These are phyloP conservation scores for Acanthamoeba lenticulata DNA, from an alignment of 208 protist species.

Conservation along the genomic window DNA sequence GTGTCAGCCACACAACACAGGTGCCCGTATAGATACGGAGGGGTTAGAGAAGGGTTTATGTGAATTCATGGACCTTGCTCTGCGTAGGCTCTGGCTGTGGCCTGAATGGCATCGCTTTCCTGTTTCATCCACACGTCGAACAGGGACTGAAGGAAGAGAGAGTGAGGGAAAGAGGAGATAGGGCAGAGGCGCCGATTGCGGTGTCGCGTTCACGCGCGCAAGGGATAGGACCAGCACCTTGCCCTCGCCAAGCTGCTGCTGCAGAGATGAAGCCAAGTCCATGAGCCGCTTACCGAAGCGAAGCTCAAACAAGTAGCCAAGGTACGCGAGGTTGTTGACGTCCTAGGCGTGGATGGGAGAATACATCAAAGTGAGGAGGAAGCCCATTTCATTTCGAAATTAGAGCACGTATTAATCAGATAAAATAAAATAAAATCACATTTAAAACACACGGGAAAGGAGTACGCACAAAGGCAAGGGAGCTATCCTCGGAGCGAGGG, in stretches of 20 bases:
- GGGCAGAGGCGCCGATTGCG: no score
- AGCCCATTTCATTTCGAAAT: no score
- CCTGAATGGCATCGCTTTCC: slow-evolving; percentile 72
- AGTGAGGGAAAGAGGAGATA: no score
- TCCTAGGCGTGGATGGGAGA: background rate
- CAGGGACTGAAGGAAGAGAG: background rate
- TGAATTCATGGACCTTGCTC: no score
- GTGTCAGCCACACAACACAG: background rate
- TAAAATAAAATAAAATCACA: no score
- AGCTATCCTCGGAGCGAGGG: background rate
- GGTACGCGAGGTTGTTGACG: background rate
- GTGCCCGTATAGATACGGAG: no score
- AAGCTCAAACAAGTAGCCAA: slow-evolving; percentile 8
- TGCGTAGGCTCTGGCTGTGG: slow-evolving; percentile 67
- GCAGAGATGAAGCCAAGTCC: slow-evolving; percentile 20
- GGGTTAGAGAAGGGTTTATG: no score
- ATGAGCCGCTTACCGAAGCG: slow-evolving; percentile 20
- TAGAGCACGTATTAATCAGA: no score
- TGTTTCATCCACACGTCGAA: slow-evolving; percentile 81
- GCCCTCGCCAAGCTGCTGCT: background rate
- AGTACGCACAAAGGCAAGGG: no score
- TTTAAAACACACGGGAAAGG: no score
- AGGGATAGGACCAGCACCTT: background rate
- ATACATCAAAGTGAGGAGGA: no score
- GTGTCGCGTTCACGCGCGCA: no score